phyloP scores from a whole-genome alignment of 305 asterid genomes.

The Rubia occidens region DNA sequence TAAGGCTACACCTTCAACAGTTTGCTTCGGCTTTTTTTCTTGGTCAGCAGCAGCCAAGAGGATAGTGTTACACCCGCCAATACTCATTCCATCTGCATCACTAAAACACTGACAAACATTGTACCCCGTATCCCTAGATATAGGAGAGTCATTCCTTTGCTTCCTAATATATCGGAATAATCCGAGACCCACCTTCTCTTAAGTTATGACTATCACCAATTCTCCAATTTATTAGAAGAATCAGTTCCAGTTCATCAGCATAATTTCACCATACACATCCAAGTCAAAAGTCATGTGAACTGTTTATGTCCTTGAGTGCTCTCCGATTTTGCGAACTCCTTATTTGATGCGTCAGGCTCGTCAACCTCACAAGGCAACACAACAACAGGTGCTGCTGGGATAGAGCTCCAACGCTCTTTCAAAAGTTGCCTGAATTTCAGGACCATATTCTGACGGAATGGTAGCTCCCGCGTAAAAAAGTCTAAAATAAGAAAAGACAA shows the following conservation, averaged over 20 bases:
- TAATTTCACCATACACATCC: background rate
- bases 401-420: conserved; percentile 78
- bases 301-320: conserved; percentile 26
- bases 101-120: background rate
- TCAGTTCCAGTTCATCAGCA: background rate
- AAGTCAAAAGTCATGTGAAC: conserved; percentile 12
- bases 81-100: background rate
- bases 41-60: background rate
- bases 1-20: background rate
- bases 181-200: background rate
- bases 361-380: conserved; percentile 60
- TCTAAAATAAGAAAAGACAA: conserved; percentile 54
- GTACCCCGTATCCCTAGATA: background rate
- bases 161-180: background rate
- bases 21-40: background rate
- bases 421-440: conserved; percentile 46
- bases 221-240: background rate
- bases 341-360: conserved; percentile 27
- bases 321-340: conserved; percentile 27
- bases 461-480: conserved; percentile 80
- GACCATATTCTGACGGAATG: conserved; percentile 72
- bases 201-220: background rate
- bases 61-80: background rate
- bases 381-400: conserved; percentile 87
- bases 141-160: background rate